Conservation (phyloP, 352 stramenopile genomes). For the Globisporangium okanoganense region DNA sequence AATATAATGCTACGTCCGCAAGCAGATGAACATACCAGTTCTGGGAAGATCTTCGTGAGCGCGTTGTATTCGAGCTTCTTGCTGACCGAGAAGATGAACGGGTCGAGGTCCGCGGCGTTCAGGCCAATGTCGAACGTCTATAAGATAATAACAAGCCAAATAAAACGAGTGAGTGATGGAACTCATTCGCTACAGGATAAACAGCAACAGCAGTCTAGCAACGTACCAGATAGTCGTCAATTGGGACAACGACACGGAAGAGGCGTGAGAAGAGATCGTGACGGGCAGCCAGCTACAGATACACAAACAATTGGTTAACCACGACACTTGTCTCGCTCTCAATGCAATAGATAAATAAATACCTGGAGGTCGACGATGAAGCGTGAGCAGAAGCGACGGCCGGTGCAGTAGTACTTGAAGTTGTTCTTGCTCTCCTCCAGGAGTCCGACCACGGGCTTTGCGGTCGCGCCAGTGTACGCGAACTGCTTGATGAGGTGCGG, state of each 20-base stretch:
- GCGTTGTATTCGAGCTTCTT: slow-evolving; percentile 74
- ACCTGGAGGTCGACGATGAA: slow-evolving; percentile 68
- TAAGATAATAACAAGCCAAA: background rate
- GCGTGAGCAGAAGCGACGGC: slow-evolving; percentile 69
- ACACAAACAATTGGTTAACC: background rate
- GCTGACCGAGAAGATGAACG: slow-evolving; percentile 64
- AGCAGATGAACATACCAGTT: slow-evolving; percentile 36
- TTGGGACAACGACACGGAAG: slow-evolving; percentile 39
- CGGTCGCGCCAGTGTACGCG: slow-evolving; percentile 64
- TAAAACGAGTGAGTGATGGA: background rate
- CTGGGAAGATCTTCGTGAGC: slow-evolving; percentile 65
- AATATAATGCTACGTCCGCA: background rate
- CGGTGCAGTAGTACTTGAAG: slow-evolving; percentile 86
- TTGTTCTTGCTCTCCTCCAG: slow-evolving; percentile 72
- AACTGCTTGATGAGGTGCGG: slow-evolving; percentile 67
- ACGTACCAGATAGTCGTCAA: slow-evolving; percentile 14
- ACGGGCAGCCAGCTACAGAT: slow-evolving; percentile 37
- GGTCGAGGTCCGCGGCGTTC: slow-evolving; percentile 52
- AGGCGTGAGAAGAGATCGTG: slow-evolving; percentile 65
- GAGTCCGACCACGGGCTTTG: slow-evolving; percentile 51
- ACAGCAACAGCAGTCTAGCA: background rate
- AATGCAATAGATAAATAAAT: background rate
- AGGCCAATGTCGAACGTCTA: slow-evolving; percentile 73
- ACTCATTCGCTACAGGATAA: background rate
- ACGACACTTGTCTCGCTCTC: background rate